phyloP scores from a whole-genome alignment of 192 early-diverging fungal species.

The Entrophospora sp. region DNA sequence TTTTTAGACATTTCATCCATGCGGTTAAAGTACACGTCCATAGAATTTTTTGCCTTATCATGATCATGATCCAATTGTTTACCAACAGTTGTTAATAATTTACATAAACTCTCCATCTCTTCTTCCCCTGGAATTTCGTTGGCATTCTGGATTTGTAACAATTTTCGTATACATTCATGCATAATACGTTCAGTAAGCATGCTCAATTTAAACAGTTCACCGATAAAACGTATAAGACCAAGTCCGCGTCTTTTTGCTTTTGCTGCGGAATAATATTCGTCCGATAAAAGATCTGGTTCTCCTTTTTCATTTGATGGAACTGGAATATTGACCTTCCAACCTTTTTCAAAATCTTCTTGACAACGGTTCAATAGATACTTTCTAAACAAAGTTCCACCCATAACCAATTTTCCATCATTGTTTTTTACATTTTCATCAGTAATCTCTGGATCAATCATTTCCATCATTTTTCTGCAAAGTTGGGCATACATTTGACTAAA shows the following conservation, averaged over 20 bases:
- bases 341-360: slow-evolving; percentile 90
- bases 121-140: slow-evolving; percentile 83
- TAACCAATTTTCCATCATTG: slow-evolving; percentile 42
- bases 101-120: slow-evolving; percentile 88
- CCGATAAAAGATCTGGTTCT: slow-evolving; percentile 57
- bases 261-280: slow-evolving; percentile 72
- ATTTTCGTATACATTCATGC: slow-evolving; percentile 79
- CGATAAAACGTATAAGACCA: slow-evolving; percentile 89
- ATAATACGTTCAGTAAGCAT: slow-evolving; percentile 95
- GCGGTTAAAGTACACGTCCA: slow-evolving; percentile 83
- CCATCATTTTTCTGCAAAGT: slow-evolving; percentile 76
- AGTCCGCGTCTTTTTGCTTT: slow-evolving; percentile 94
- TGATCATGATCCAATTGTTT: slow-evolving; percentile 61
- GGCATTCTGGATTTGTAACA: slow-evolving; percentile 66
- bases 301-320: slow-evolving; percentile 47
- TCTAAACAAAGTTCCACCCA: slow-evolving; percentile 72
- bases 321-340: slow-evolving; percentile 77
- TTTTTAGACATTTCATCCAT: slow-evolving; percentile 69
- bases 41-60: slow-evolving; percentile 45
- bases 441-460: slow-evolving; percentile 45
- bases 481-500: slow-evolving; percentile 87
- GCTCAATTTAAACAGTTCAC: slow-evolving; percentile 85
- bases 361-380: slow-evolving; percentile 85
- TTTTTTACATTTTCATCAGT: slow-evolving; percentile 54
- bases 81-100: slow-evolving; percentile 86